Evolutionary conservation across 2,329 filamentous ascomycete species (phyloP).

Genomic region (Cercospora beticola): DNA sequence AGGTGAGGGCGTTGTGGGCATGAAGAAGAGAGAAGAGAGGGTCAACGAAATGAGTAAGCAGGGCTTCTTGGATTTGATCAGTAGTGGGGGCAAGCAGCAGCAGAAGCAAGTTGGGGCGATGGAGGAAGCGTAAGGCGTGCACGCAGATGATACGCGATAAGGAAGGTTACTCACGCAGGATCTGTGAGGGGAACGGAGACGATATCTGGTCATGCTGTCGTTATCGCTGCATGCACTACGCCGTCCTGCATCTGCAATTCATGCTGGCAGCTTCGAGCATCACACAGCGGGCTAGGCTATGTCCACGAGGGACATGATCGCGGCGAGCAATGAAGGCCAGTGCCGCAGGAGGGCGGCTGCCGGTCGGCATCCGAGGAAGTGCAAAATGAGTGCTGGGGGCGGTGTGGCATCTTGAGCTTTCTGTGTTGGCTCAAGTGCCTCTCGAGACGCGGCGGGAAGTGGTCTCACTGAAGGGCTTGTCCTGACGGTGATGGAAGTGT

Average conservation of each 20-base stretch:
- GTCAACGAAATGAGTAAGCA: conserved; percentile 96
- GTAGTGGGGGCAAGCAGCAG: conserved; percentile 51
- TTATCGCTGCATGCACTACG: neutral
- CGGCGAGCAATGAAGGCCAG: neutral
- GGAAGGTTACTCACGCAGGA: neutral
- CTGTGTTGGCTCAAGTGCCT: neutral
- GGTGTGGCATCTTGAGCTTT: neutral
- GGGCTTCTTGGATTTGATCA: conserved; percentile 89
- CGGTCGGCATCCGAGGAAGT: neutral
- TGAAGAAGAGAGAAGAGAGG: conserved; percentile 78
- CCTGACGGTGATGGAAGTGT: neutral
- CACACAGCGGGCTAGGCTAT: neutral
- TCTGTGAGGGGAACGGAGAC: neutral
- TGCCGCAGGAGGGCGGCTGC: neutral
- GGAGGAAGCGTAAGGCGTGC: neutral
- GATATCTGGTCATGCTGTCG: neutral
- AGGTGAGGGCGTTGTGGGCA: conserved; percentile 73
- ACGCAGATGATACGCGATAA: neutral
- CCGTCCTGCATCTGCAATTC: neutral
- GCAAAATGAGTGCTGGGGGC: neutral
- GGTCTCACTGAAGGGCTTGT: neutral
- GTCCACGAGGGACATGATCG: neutral
- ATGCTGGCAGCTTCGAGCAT: neutral
- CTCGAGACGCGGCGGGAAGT: neutral
- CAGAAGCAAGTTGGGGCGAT: neutral